phyloP scores from a whole-genome alignment of 2,329 filamentous ascomycete genomes.

The Trichothecium sympodiale region DNA sequence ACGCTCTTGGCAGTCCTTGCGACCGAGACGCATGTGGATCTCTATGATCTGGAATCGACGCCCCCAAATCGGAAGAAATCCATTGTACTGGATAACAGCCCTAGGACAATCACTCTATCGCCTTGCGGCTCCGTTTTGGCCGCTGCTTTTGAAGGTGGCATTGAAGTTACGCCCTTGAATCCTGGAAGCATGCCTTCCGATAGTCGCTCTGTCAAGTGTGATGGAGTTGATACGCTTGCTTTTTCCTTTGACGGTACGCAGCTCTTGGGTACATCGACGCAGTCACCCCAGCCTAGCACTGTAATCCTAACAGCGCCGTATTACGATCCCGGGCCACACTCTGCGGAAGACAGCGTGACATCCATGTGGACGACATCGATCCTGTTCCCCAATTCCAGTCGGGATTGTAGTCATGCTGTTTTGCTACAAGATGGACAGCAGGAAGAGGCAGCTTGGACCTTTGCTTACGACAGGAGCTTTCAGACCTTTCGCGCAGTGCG shows the following conservation, averaged over 20 bases:
- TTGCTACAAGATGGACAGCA: conserved; percentile 50
- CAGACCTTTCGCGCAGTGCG: conserved; percentile 70
- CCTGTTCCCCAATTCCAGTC: conserved; percentile 69
- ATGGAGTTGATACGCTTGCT: conserved; percentile 59
- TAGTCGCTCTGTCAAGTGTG: conserved; percentile 66
- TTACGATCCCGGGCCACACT: conserved; percentile 58
- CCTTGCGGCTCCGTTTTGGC: conserved; percentile 74
- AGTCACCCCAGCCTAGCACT: conserved; percentile 54
- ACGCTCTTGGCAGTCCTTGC: conserved; percentile 68
- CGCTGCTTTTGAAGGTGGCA: conserved; percentile 77
- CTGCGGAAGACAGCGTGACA: conserved; percentile 57
- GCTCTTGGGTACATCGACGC: conserved; percentile 62
- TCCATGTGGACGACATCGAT: conserved; percentile 80
- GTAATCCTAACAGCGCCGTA: conserved; percentile 73
- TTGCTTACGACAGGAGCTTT: conserved; percentile 66
- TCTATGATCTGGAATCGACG: conserved; percentile 60
- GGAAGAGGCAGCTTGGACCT: conserved; percentile 63
- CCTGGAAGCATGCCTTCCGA: conserved; percentile 53
- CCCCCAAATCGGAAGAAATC: conserved; percentile 63
- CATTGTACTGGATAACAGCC: conserved; percentile 66
- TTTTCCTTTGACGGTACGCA: conserved; percentile 74
- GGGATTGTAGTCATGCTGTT: conserved; percentile 67
- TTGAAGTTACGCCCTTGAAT: conserved; percentile 71
- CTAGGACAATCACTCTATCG: conserved; percentile 68
- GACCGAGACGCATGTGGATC: conserved; percentile 70